Conservation (phyloP, 306 rosid genomes). For the Casuarina glauca region DNA sequence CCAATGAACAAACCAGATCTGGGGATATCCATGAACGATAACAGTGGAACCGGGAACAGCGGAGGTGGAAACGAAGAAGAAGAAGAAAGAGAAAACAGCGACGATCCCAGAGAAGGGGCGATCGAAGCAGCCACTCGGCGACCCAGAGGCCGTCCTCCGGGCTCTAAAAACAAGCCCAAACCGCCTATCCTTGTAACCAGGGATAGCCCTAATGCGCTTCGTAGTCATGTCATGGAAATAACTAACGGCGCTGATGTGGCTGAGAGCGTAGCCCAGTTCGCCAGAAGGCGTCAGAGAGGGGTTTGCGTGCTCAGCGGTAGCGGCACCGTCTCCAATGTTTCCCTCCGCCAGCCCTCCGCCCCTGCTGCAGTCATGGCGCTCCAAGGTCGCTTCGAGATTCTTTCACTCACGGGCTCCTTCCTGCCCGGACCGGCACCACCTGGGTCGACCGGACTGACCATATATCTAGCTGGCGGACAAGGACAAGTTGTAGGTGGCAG, state of each 20-base stretch:
- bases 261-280: slow-evolving; percentile 64
- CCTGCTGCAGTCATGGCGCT: slow-evolving; percentile 63
- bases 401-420: slow-evolving; percentile 65
- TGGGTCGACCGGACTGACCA: slow-evolving; percentile 64
- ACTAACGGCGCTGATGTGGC: slow-evolving; percentile 65
- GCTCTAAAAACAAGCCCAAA: slow-evolving; percentile 78
- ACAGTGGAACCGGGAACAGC: slow-evolving; percentile 1
- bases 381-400: slow-evolving; percentile 77
- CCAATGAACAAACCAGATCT: slow-evolving; percentile 66
- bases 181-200: slow-evolving; percentile 77
- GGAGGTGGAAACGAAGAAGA: slow-evolving; percentile 39
- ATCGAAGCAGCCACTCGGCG: slow-evolving; percentile 55
- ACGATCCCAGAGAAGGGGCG: slow-evolving; percentile 73
- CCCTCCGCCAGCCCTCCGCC: slow-evolving; percentile 63
- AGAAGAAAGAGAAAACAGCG: slow-evolving; percentile 63
- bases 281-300: slow-evolving; percentile 68
- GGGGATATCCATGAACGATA: slow-evolving; percentile 64
- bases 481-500: slow-evolving; percentile 82
- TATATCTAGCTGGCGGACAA: slow-evolving; percentile 75
- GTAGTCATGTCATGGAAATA: slow-evolving; percentile 90
- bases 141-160: slow-evolving; percentile 71
- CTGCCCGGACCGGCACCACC: slow-evolving; percentile 69
- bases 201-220: slow-evolving; percentile 84
- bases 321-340: slow-evolving; percentile 70
- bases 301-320: slow-evolving; percentile 66